A percentile compares a stretch with the other conserved stretches of the same genome.
phyloP scores from a whole-genome alignment of 371 early-diverging fungal genomes.

The Mucor racemosus region DNA sequence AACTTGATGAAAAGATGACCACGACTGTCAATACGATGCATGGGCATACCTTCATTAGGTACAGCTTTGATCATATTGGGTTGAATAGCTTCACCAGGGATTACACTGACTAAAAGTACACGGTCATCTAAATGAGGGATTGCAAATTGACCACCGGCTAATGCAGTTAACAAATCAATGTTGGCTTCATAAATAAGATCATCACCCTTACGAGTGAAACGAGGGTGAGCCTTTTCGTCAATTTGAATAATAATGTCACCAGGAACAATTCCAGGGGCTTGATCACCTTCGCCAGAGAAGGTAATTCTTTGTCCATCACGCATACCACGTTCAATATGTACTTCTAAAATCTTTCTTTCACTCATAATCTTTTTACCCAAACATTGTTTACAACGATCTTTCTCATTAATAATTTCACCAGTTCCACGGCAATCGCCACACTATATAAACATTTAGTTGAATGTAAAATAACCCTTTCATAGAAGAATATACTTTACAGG shows the following conservation, averaged over 20 bases:
- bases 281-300: conserved; percentile 92
- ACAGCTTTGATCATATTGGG: conserved; percentile 79
- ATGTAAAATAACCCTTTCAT: neutral
- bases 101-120: conserved; percentile 79
- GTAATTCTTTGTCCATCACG: conserved; percentile 92
- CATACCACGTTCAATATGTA: conserved; percentile 94
- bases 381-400: conserved; percentile 90
- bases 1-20: conserved; percentile 93
- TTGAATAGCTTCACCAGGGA: conserved; percentile 92
- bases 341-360: conserved; percentile 86
- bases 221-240: conserved; percentile 85
- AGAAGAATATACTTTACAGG: conserved; percentile 28
- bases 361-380: conserved; percentile 80
- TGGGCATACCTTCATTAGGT: conserved; percentile 92
- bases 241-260: conserved; percentile 92
- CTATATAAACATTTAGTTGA: neutral
- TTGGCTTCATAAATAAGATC: conserved; percentile 82
- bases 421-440: conserved; percentile 91
- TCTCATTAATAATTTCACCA: conserved; percentile 87
- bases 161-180: conserved; percentile 92
- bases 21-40: conserved; percentile 84
- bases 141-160: conserved; percentile 90
- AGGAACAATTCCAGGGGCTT: conserved; percentile 69
- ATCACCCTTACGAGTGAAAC: conserved; percentile 88
- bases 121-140: conserved; percentile 92